Evolutionary conservation across 2,329 filamentous ascomycete species (phyloP).

Genomic region (Curvularia sp.): DNA sequence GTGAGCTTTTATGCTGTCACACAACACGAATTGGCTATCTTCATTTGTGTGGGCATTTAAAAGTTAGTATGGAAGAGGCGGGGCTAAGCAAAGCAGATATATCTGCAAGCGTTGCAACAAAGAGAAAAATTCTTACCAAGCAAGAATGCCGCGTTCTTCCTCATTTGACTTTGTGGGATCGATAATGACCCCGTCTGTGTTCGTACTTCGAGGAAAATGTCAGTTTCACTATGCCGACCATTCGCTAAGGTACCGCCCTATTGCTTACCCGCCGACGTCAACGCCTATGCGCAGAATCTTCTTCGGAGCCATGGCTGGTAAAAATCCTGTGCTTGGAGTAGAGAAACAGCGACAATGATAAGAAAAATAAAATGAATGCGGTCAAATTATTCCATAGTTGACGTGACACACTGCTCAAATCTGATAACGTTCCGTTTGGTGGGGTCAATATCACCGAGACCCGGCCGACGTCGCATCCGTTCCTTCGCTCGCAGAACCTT

Average conservation of each 20-base stretch:
- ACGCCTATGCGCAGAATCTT: slow-evolving; percentile 53
- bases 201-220: slow-evolving; percentile 36
- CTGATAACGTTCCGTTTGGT: slow-evolving; percentile 25
- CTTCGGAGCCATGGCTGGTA: slow-evolving; percentile 14
- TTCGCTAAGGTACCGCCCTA: neutral
- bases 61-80: neutral
- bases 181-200: slow-evolving; percentile 49
- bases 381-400: neutral
- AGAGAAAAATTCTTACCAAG: slow-evolving; percentile 38
- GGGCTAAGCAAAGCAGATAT: neutral
- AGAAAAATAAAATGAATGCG: neutral
- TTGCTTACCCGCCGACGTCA: slow-evolving; percentile 52
- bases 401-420: slow-evolving; percentile 6
- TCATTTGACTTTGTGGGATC: slow-evolving; percentile 41
- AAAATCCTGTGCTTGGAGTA: neutral
- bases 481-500: too few relatives aligned
- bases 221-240: neutral
- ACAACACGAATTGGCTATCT: neutral
- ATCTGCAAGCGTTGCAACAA: neutral
- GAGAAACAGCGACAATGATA: neutral
- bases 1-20: neutral
- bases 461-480: slow-evolving; percentile 3
- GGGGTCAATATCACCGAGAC: slow-evolving; percentile 9
- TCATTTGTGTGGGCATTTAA: neutral
- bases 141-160: slow-evolving; percentile 41